Conservation (phyloP, 176 grass and related monocot genomes). For the Bonia amplexicaulis region DNA sequence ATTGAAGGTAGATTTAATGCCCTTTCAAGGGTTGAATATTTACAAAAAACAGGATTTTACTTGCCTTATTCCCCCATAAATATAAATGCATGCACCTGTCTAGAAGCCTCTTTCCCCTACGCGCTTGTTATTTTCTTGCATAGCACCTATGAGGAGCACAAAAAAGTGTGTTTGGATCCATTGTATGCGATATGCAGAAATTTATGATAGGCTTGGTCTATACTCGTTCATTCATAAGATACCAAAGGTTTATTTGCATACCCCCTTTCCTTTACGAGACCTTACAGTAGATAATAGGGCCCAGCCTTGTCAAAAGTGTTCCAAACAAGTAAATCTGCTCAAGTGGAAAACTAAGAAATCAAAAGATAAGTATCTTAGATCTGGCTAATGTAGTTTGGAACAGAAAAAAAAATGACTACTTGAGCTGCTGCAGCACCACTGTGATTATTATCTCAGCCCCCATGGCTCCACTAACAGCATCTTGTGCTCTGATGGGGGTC, state of each 20-base stretch:
- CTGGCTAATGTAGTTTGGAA: background rate
- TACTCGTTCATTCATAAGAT: slow-evolving; percentile 11
- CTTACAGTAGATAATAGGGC: background rate
- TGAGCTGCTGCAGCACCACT: background rate
- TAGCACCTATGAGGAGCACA: background rate
- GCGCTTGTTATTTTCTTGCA: background rate
- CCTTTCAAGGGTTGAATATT: slow-evolving; percentile 3
- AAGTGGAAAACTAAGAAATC: background rate
- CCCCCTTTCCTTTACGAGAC: background rate
- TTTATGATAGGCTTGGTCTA: background rate
- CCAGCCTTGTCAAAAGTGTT: background rate
- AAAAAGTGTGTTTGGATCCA: background rate
- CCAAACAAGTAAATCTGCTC: background rate
- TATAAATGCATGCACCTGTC: background rate
- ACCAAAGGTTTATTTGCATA: background rate
- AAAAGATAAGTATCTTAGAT: background rate
- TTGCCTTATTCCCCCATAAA: background rate
- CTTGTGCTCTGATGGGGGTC: background rate
- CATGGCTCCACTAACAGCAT: background rate
- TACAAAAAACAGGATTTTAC: background rate
- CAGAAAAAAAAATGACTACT: background rate
- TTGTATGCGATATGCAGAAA: background rate
- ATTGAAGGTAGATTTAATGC: background rate
- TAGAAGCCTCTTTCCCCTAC: background rate
- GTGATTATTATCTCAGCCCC: background rate